Conservation (phyloP, 2,329 filamentous ascomycete species). For the Phialocephala sp. region DNA sequence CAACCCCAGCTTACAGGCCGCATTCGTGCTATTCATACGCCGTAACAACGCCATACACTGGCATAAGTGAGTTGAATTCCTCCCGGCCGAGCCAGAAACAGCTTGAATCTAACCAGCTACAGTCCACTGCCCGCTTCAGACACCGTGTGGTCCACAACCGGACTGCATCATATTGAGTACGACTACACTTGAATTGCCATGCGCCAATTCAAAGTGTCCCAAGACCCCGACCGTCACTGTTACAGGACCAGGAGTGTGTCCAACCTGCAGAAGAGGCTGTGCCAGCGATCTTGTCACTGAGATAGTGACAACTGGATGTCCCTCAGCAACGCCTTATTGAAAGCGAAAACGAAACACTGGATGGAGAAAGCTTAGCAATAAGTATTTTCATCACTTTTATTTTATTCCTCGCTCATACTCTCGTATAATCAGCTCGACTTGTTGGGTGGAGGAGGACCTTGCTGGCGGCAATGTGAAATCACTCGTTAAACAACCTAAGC, state of each 20-base stretch:
- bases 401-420: background rate
- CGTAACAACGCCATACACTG: conserved; percentile 27
- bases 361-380: background rate
- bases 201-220: conserved; percentile 26
- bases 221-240: conserved; percentile 33
- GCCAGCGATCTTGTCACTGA: conserved; percentile 19
- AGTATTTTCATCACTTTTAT: background rate
- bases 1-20: conserved; percentile 10
- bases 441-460: background rate
- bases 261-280: conserved; percentile 31
- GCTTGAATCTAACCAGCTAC: conserved; percentile 9
- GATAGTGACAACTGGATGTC: conserved; percentile 21
- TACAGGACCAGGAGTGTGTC: conserved; percentile 23
- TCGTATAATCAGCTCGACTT: background rate
- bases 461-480: background rate
- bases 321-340: background rate
- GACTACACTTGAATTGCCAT: conserved; percentile 25
- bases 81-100: background rate
- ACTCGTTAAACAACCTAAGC: background rate
- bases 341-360: background rate
- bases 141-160: conserved; percentile 22
- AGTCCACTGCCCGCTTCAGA: conserved; percentile 26
- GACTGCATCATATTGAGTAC: conserved; percentile 25
- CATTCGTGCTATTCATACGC: conserved; percentile 30
- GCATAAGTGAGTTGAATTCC: conserved; percentile 16